Conservation (phyloP, 2,329 filamentous ascomycete species). For the Alternaria dauci region DNA sequence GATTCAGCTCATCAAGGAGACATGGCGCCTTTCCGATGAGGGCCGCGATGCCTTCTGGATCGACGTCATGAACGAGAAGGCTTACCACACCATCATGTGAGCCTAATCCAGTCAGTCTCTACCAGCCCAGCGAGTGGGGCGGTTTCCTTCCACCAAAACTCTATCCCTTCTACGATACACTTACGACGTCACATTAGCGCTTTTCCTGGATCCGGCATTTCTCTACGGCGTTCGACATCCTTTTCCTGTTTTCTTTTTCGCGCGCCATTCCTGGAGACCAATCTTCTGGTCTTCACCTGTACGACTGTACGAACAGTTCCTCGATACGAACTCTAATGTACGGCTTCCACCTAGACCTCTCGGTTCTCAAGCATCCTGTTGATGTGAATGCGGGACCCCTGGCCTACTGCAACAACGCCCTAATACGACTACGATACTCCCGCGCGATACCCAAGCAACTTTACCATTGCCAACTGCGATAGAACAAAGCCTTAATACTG, state of each 20-base stretch:
- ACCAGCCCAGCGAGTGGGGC: neutral
- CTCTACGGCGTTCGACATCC: conserved; percentile 12
- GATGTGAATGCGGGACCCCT: conserved; percentile 28
- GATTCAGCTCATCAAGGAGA: conserved; percentile 61
- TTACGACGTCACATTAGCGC: conserved; percentile 6
- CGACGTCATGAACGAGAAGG: conserved; percentile 65
- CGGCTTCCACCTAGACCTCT: conserved; percentile 31
- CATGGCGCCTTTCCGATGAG: conserved; percentile 62
- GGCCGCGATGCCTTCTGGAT: conserved; percentile 64
- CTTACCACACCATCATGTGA: conserved; percentile 65
- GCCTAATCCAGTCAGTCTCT: conserved; percentile 30
- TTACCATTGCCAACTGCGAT: conserved; percentile 22
- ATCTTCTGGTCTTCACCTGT: conserved; percentile 24
- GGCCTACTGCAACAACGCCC: conserved; percentile 19
- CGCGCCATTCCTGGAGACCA: conserved; percentile 18
- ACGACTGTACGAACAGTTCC: conserved; percentile 17
- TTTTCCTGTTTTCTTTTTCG: conserved; percentile 18
- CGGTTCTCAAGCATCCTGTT: conserved; percentile 32
- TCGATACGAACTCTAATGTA: conserved; percentile 38
- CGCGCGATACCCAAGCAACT: conserved; percentile 23
- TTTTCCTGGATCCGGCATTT: conserved; percentile 11
- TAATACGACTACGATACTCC: conserved; percentile 15
- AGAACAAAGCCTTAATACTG: conserved; percentile 15
- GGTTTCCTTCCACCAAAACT: conserved; percentile 12
- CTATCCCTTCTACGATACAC: conserved; percentile 8